Conservation (phyloP, 169 alveolate genomes). For the Perkinsus marinus region DNA sequence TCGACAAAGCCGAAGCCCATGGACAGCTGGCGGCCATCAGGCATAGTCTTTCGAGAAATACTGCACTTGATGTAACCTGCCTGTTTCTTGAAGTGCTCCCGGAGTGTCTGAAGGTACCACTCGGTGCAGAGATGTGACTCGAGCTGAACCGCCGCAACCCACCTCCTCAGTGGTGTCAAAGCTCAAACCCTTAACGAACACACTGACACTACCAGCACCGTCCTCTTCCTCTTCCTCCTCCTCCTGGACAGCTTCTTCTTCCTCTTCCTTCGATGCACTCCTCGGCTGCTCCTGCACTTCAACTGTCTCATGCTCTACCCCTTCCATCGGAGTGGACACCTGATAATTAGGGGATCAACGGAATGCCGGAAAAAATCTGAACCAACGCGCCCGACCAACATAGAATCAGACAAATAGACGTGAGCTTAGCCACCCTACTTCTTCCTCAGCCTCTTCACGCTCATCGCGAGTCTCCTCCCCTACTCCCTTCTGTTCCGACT, state of each 20-base stretch:
- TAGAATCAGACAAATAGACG: too few species aligned
- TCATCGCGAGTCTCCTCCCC: slow-evolving; percentile 1
- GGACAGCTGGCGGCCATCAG: slow-evolving; percentile 36
- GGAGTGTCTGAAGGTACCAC: slow-evolving; percentile 38
- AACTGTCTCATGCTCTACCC: too few species aligned
- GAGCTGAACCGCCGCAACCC: slow-evolving; percentile 29
- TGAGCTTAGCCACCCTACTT: too few species aligned
- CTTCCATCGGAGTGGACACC: too few species aligned
- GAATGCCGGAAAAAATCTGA: too few species aligned
- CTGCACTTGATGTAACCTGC: slow-evolving; percentile 25
- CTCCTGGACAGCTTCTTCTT: slow-evolving; percentile 1
- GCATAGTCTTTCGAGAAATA: neutral
- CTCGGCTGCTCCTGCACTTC: too few species aligned
- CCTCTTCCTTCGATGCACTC: neutral
- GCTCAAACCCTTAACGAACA: slow-evolving; percentile 75
- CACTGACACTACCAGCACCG: slow-evolving; percentile 23
- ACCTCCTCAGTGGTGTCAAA: slow-evolving; percentile 62
- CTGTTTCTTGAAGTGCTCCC: slow-evolving; percentile 39
- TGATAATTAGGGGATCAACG: too few species aligned
- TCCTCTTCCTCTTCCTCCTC: slow-evolving; percentile 16
- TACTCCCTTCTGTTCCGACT: neutral
- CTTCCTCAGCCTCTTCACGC: neutral
- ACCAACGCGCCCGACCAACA: too few species aligned
- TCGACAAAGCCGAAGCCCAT: slow-evolving; percentile 84
- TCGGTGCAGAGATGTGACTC: too few species aligned